Conservation (phyloP, 2,329 filamentous ascomycete species). For the Claviceps sp. region DNA sequence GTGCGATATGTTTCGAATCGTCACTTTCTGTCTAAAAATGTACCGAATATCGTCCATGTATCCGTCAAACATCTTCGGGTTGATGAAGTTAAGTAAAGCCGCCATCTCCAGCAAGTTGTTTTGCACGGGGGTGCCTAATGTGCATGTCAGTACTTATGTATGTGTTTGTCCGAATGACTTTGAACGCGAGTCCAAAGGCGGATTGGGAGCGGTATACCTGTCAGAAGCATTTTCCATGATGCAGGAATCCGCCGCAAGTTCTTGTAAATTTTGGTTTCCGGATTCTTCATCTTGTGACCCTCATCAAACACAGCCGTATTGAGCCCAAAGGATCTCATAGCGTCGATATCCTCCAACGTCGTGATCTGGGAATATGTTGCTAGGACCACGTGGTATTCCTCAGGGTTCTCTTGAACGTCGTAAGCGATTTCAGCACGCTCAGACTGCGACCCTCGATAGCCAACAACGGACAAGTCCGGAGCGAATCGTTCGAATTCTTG, state of each 20-base stretch:
- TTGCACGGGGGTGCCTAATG: slow-evolving; percentile 76
- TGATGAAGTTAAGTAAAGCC: slow-evolving; percentile 84
- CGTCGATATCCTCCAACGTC: slow-evolving; percentile 34
- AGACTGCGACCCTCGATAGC: slow-evolving; percentile 50
- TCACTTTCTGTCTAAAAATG: slow-evolving; percentile 87
- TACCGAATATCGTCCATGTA: slow-evolving; percentile 67
- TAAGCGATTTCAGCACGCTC: slow-evolving; percentile 57
- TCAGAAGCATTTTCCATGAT: slow-evolving; percentile 71
- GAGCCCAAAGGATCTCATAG: slow-evolving; percentile 34
- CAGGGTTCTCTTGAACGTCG: slow-evolving; percentile 48
- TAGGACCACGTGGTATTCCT: slow-evolving; percentile 49
- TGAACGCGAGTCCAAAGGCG: background rate
- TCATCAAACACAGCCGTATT: slow-evolving; percentile 73
- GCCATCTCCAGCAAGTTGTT: slow-evolving; percentile 91
- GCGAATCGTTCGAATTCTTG: slow-evolving; percentile 83
- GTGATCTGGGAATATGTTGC: slow-evolving; percentile 48
- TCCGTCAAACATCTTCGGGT: slow-evolving; percentile 68
- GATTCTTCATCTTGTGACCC: slow-evolving; percentile 86
- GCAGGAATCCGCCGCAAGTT: slow-evolving; percentile 66
- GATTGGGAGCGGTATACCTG: slow-evolving; percentile 14
- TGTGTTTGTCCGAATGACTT: background rate
- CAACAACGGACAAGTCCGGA: slow-evolving; percentile 61
- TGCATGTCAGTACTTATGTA: slow-evolving; percentile 8
- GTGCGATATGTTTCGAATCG: slow-evolving; percentile 65
- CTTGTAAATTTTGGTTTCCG: slow-evolving; percentile 66